Evolutionary conservation across 1,139 yeast species (phyloP).

Genomic region (Kazachstania sp.): DNA sequence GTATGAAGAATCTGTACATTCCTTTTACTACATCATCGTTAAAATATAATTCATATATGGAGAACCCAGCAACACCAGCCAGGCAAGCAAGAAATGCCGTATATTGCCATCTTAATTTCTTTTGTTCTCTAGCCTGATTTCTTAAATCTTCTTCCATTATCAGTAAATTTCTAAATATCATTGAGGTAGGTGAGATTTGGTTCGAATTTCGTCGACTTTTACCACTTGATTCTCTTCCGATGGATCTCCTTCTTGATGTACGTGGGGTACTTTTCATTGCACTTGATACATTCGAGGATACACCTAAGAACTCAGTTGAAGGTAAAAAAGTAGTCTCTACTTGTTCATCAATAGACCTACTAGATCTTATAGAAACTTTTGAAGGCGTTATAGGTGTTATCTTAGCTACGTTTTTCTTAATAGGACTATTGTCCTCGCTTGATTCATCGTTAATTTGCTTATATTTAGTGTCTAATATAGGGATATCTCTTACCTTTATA

Average conservation of each 20-base stretch:
- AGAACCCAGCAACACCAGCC: conserved; percentile 32
- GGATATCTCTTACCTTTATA: too few relatives aligned
- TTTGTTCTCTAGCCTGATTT: conserved; percentile 68
- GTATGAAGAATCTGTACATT: conserved; percentile 39
- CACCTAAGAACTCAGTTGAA: background rate
- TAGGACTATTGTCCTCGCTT: background rate
- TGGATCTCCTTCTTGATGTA: conserved; percentile 18
- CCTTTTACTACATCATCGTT: conserved; percentile 13
- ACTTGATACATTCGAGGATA: background rate
- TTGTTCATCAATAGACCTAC: background rate
- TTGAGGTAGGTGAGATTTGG: conserved; percentile 49
- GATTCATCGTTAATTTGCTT: background rate
- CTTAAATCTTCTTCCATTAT: conserved; percentile 80
- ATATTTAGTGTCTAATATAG: background rate
- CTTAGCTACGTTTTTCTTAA: background rate
- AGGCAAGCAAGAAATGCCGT: conserved; percentile 56
- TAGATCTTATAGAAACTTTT: background rate
- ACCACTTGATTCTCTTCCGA: conserved; percentile 27
- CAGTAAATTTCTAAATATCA: conserved; percentile 68
- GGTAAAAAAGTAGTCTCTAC: background rate
- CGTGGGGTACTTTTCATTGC: background rate
- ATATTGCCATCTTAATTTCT: conserved; percentile 62
- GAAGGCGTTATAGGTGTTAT: conserved; percentile 1
- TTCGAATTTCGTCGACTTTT: conserved; percentile 28
- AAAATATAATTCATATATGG: conserved; percentile 32